Base-by-base conservation (phyloP, 495 filamentous ascomycete genomes). In the Neurospora sp. region DNA sequence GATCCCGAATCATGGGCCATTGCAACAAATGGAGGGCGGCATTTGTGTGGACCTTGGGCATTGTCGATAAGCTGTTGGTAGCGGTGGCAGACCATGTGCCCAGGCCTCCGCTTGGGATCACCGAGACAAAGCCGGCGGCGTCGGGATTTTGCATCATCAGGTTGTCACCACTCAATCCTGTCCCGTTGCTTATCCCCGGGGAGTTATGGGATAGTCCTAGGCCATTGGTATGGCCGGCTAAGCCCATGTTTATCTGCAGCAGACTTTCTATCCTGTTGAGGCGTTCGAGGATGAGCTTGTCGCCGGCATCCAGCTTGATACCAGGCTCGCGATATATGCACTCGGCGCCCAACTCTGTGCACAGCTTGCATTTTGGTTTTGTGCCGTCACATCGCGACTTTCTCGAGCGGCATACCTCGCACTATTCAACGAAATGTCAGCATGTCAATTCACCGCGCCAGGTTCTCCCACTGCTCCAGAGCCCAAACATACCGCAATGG, bases 351-450 rank as follows among this genome's bases (percentile, higher is more conserved):
- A 95, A 84, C 78, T 94, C 92, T 18, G 90, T 89, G 81, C 92
- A 95, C 20, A 95, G 89, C 80, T 91, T 89, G 79, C 92, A 95
- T 80, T 93, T 93, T 16, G 92, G 92, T 72, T 92, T 89, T 9
- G 87, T 90, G n/a, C 92, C 92, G 78, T 94, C 92, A 79, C 92
- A 95, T 78, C 91, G 86, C 69, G 92, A 94, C 80, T 95, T 94
- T 73, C 92, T 87, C 44, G 92, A 91, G 39, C 92, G 91, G 77
- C 92, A 95, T 71, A 94, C 92, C 79, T 95, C 92, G 83, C 92
- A 95, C 90, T 93, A 78, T 72, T 71, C 69, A 74, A 70, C 75
- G n/a, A 66, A 66, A 35, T 35, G 79, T 82, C 75, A 83, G 79
- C 74, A 75, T 66, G 53, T 69, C 73, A 73, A 39, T 27, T 37